These are phyloP conservation scores for Pholiota adiposa DNA, from an alignment of 1,284 basidiomycete species.

Conservation along the genomic window DNA sequence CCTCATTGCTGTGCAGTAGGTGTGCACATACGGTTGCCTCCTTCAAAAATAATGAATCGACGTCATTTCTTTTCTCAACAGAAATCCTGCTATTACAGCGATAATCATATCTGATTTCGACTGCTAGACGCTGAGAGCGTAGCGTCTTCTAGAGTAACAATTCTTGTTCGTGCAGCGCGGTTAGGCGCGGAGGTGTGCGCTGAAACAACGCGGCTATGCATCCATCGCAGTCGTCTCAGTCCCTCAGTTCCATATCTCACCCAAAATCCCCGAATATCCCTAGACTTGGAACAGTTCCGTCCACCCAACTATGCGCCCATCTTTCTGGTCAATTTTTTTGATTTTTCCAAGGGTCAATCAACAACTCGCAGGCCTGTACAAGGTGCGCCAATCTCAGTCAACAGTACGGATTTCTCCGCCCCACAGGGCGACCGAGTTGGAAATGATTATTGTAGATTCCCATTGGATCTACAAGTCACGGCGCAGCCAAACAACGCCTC, in stretches of 20 bases:
- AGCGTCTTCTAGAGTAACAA: conserved; percentile 10
- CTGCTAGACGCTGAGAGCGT: not conserved
- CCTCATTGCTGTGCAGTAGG: conserved; percentile 4
- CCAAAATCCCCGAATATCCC: conserved; percentile 8
- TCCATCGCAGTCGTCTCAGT: conserved; percentile 9
- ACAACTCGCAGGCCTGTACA: not conserved
- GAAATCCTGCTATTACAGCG: conserved; percentile 9
- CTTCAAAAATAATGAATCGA: conserved; percentile 8
- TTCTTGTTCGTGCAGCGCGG: conserved; percentile 6
- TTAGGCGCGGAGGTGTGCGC: not conserved
- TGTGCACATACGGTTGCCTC: not conserved
- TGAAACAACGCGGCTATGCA: conserved; percentile 15
- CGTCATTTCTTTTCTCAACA: conserved; percentile 4
- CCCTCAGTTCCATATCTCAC: conserved; percentile 13
- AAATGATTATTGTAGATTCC: not conserved
- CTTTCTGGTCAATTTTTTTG: conserved; percentile 1
- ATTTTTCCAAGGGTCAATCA: conserved; percentile 5
- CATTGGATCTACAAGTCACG: conserved; percentile 15
- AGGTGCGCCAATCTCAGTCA: conserved; percentile 16
- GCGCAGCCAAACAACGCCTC: not conserved
- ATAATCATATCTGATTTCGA: not conserved
- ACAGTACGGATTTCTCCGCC: conserved; percentile 1
- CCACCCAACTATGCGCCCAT: conserved; percentile 11
- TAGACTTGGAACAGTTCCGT: conserved; percentile 11
- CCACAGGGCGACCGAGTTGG: conserved; percentile 3